phyloP scores from a whole-genome alignment of 768 basidiomycete species.

The Mycena capillaripes region DNA sequence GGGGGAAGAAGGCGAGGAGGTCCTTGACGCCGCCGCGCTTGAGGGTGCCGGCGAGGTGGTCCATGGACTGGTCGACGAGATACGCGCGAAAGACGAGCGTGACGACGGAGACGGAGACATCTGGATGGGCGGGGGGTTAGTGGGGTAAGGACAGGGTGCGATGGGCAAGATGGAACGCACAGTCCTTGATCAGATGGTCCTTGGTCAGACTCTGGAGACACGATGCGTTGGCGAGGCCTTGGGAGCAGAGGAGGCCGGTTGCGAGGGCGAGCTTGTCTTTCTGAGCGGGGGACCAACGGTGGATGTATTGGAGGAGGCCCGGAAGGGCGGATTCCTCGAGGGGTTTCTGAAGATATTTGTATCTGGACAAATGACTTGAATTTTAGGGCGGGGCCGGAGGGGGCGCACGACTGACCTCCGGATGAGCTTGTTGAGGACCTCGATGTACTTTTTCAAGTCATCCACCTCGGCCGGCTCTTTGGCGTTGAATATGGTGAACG shows the following conservation, averaged over 20 bases:
- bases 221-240: conserved; percentile 83
- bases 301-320: conserved; percentile 87
- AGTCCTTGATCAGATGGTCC: conserved; percentile 97
- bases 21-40: conserved; percentile 91
- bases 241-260: conserved; percentile 85
- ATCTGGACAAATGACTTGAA: conserved; percentile 63
- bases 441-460: conserved; percentile 93
- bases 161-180: conserved; percentile 52
- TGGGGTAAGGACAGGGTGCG: neutral
- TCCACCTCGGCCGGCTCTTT: conserved; percentile 83
- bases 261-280: conserved; percentile 89
- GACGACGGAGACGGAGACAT: conserved; percentile 82
- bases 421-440: conserved; percentile 96
- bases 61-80: conserved; percentile 87
- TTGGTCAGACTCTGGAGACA: conserved; percentile 89
- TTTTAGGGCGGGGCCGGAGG: conserved; percentile 14
- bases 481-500: conserved; percentile 90
- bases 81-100: conserved; percentile 87
- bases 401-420: conserved; percentile 71
- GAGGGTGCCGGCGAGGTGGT: conserved; percentile 86
- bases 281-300: conserved; percentile 84
- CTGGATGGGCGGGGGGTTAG: conserved; percentile 52
- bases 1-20: conserved; percentile 88
- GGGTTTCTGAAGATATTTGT: conserved; percentile 99
- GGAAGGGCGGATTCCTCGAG: conserved; percentile 90